Base-by-base conservation (phyloP, 108 stramenopile genomes). In the Skeletonema potamos region DNA sequence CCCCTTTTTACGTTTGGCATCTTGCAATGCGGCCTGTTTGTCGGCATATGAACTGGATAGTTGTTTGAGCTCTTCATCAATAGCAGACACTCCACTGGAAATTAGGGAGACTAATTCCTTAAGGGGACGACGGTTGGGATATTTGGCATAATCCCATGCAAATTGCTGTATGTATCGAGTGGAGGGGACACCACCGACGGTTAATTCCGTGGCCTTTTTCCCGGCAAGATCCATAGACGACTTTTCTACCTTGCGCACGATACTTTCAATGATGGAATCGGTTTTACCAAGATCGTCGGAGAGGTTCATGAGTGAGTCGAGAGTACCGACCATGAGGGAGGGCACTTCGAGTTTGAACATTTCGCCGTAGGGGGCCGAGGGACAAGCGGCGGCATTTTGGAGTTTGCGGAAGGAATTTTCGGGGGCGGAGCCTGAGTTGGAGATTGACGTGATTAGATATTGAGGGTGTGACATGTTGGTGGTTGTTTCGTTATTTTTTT, bases 341-440 rank as follows among this genome's bases (percentile, higher is more conserved):
- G 96, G 96, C n/a, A 96, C 91, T 68, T 96, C 93, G 64, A 96
- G 90, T 75, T 94, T 93, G 86, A 92, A 93, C 91, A 93, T 89
- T 78, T 96, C 95, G 85, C 83, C 90, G 86, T 74, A 91, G 54
- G 90, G 89, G 18, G 85, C 82, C 36, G 87, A 85, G 54, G 93
- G 90, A 70, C 90, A 91, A 58, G 93, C 93, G n/a, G 84, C 93
- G 24, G 93, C 93, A 65, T 87, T 81, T 75, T 94, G 90, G 83
- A 94, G 86, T 72, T 91, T 87, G 73, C 93, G 90, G 83, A 91
- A 94, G 58, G 93, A 87, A 54, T 90, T 86, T 68, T 94, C 93
- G 18, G 93, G 93, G 24, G 93, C 90, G 13, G 86, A 87, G 22
- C 90, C 89, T 7, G 83, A 76, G 81, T 94, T 94, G 69, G 89